Evolutionary conservation across 2,329 filamentous ascomycete species (phyloP).

Genomic region (Botrytis squamosa): DNA sequence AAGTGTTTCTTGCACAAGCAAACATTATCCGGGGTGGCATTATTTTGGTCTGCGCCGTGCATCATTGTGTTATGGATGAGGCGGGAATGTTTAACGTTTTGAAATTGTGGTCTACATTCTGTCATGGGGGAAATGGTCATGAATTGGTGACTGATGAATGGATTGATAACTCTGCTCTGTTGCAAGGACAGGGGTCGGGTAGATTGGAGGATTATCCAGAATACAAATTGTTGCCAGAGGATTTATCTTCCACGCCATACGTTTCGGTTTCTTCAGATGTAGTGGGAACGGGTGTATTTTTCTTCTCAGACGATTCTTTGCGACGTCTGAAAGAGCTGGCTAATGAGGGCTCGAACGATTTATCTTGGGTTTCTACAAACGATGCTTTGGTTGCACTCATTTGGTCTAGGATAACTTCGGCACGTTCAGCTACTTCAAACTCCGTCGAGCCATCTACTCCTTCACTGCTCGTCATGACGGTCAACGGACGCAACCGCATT

Average conservation of each 20-base stretch:
- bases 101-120: constrained; percentile 14
- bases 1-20: background rate
- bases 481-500: background rate
- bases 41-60: background rate
- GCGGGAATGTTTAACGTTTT: background rate
- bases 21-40: background rate
- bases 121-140: background rate
- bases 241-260: background rate
- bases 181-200: background rate
- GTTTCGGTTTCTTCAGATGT: background rate
- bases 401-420: constrained; percentile 1
- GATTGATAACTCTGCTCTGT: constrained; percentile 8
- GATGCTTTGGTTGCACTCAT: constrained; percentile 17
- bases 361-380: constrained; percentile 10
- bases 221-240: background rate
- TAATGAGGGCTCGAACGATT: background rate
- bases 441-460: background rate
- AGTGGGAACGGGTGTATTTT: constrained; percentile 1
- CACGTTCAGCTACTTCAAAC: background rate
- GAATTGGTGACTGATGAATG: background rate
- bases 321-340: constrained; percentile 6
- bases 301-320: constrained; percentile 12
- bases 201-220: background rate
- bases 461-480: background rate
- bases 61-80: constrained; percentile 14